Evolutionary conservation across 2,329 filamentous ascomycete genomes (phyloP).

Genomic region (Venturia asperata): DNA sequence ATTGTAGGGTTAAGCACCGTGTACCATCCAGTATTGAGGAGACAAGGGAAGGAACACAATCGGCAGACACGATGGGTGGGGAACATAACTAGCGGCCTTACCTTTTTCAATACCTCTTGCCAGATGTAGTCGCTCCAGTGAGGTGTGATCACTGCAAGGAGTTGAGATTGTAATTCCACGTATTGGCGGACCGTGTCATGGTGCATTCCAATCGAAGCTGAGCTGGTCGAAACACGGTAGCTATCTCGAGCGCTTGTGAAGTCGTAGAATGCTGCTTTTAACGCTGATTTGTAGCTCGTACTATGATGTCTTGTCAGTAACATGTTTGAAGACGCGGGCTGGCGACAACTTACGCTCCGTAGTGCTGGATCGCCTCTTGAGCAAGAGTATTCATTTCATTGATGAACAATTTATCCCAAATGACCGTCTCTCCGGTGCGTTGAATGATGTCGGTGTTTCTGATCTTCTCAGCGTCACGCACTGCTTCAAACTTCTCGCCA

Average conservation of each 20-base stretch:
- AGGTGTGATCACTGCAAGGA: slow-evolving; percentile 77
- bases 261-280: slow-evolving; percentile 69
- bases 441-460: slow-evolving; percentile 54
- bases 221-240: slow-evolving; percentile 76
- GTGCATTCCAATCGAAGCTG: slow-evolving; percentile 80
- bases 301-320: slow-evolving; percentile 21
- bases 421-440: slow-evolving; percentile 65
- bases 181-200: slow-evolving; percentile 70
- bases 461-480: slow-evolving; percentile 37
- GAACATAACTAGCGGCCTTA: slow-evolving; percentile 21
- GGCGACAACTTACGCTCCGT: slow-evolving; percentile 50
- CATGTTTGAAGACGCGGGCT: neutral
- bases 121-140: slow-evolving; percentile 95
- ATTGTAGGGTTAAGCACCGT: neutral
- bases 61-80: too few species aligned
- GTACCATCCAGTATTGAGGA: neutral
- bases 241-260: slow-evolving; percentile 81
- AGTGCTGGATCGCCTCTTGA: slow-evolving; percentile 70
- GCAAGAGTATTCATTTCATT: slow-evolving; percentile 87
- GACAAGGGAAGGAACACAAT: neutral
- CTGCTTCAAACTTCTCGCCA: slow-evolving; percentile 37
- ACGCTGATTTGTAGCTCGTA: slow-evolving; percentile 35
- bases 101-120: slow-evolving; percentile 77
- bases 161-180: slow-evolving; percentile 76
- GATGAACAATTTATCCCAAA: slow-evolving; percentile 83